Evolutionary conservation across 441 rosid species (phyloP).

Genomic region (Aleurites moluccanus): DNA sequence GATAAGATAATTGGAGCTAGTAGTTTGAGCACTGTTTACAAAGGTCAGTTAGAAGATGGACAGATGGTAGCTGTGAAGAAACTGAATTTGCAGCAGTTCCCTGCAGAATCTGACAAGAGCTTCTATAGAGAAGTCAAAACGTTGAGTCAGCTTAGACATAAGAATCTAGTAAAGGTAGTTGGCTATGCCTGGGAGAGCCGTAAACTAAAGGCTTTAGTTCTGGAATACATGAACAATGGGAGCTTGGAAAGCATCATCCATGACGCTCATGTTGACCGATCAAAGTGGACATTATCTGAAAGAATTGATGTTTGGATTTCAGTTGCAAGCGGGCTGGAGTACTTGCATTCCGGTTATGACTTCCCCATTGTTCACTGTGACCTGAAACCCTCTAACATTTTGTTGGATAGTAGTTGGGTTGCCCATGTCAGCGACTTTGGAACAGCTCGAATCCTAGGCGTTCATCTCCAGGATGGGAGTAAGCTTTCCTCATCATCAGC

Average conservation of each 20-base stretch:
- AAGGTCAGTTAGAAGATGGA: slow-evolving; percentile 62
- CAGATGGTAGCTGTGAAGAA: slow-evolving; percentile 64
- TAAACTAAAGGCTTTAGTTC: slow-evolving; percentile 71
- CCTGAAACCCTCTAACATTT: slow-evolving; percentile 82
- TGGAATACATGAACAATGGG: slow-evolving; percentile 78
- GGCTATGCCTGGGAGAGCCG: slow-evolving; percentile 89
- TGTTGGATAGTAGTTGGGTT: slow-evolving; percentile 55
- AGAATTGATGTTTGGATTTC: slow-evolving; percentile 55
- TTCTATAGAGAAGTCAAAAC: slow-evolving; percentile 76
- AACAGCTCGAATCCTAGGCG: slow-evolving; percentile 73
- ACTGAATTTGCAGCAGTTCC: slow-evolving; percentile 64
- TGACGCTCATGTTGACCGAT: slow-evolving; percentile 30
- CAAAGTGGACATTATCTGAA: slow-evolving; percentile 44
- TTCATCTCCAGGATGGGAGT: slow-evolving; percentile 51
- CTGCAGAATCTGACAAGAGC: slow-evolving; percentile 63
- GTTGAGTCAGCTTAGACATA: slow-evolving; percentile 65
- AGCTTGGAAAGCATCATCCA: slow-evolving; percentile 66
- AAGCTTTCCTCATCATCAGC: slow-evolving; percentile 51
- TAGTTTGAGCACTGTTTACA: slow-evolving; percentile 83
- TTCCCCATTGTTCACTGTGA: slow-evolving; percentile 82
- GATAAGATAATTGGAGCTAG: slow-evolving; percentile 64
- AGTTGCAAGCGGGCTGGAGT: slow-evolving; percentile 64
- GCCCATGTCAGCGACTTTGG: slow-evolving; percentile 90
- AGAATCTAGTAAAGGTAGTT: slow-evolving; percentile 67
- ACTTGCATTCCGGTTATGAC: slow-evolving; percentile 72